Percentiles rank a stretch among this genome's conserved stretches.
These are phyloP conservation scores for Talaromyces ruber DNA, from an alignment of 495 filamentous ascomycete species.

Conservation along the genomic window DNA sequence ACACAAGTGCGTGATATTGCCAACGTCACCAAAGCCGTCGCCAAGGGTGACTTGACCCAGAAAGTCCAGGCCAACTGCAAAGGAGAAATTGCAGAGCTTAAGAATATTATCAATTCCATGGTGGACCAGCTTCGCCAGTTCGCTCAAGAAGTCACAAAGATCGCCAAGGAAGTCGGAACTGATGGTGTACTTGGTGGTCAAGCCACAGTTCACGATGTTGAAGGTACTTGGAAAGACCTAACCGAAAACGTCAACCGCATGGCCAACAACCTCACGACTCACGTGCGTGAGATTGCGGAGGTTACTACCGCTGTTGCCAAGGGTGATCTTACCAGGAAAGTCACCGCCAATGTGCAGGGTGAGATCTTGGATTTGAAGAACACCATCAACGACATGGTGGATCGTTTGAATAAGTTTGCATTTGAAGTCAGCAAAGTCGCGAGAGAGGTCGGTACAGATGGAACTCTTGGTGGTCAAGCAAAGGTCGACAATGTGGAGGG, in stretches of 20 bases:
- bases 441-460: slow-evolving; percentile 95
- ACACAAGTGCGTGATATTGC: slow-evolving; percentile 98
- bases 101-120: slow-evolving; percentile 98
- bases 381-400: slow-evolving; percentile 99
- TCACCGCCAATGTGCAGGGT: slow-evolving; percentile 90
- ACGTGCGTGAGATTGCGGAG: slow-evolving; percentile 96
- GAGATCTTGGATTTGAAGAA: slow-evolving; percentile 94
- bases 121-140: slow-evolving; percentile 96
- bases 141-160: slow-evolving; percentile 95
- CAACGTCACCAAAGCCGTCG: slow-evolving; percentile 96
- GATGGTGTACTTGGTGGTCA: slow-evolving; percentile 94
- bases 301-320: slow-evolving; percentile 95
- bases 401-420: slow-evolving; percentile 91
- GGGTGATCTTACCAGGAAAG: slow-evolving; percentile 92
- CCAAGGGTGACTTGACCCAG: slow-evolving; percentile 90
- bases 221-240: slow-evolving; percentile 94
- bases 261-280: slow-evolving; percentile 97
- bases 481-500: slow-evolving; percentile 97
- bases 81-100: slow-evolving; percentile 91
- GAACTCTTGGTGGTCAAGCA: slow-evolving; percentile 89
- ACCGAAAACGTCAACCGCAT: slow-evolving; percentile 98
- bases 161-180: slow-evolving; percentile 93
- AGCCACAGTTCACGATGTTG: slow-evolving; percentile 93
- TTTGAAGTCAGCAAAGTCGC: slow-evolving; percentile 99
- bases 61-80: slow-evolving; percentile 96